Conservation (phyloP, 306 rosid genomes). For the Oxytropis ochrocephala region DNA sequence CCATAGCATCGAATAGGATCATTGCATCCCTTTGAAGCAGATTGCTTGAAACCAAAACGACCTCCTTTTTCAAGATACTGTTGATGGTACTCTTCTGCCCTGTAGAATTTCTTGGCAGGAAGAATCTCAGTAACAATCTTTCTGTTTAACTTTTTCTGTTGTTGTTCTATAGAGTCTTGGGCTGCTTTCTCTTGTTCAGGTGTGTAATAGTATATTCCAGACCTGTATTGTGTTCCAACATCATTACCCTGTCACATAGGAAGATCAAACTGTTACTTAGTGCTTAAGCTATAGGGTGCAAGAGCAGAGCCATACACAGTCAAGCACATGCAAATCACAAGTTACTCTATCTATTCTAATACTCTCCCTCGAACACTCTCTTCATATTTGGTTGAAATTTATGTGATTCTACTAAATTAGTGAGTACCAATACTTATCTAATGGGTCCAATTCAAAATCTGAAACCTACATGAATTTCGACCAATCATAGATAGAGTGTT, state of each 20-base stretch:
- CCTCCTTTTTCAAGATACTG: slow-evolving; percentile 97
- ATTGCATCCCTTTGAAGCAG: slow-evolving; percentile 73
- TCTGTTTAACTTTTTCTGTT: slow-evolving; percentile 50
- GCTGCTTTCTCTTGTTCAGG: slow-evolving; percentile 88
- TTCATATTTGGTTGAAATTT: no score
- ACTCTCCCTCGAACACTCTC: no score
- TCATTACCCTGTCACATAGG: slow-evolving; percentile 60
- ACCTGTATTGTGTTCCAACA: slow-evolving; percentile 93
- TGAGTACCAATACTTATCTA: no score
- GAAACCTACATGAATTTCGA: no score
- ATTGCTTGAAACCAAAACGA: slow-evolving; percentile 72
- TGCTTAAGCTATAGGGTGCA: neutral
- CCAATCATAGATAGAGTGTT: no score
- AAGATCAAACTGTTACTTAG: slow-evolving; percentile 5
- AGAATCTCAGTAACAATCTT: slow-evolving; percentile 77
- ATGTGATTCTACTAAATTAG: no score
- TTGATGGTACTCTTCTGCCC: slow-evolving; percentile 89
- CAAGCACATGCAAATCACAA: neutral
- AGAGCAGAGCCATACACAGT: neutral
- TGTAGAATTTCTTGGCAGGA: slow-evolving; percentile 86
- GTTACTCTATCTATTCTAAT: neutral
- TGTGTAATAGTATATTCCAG: slow-evolving; percentile 91
- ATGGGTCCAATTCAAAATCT: no score
- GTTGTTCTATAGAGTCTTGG: slow-evolving; percentile 50
- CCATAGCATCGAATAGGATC: slow-evolving; percentile 96